Evolutionary conservation across 1,284 basidiomycete species (phyloP).

Genomic region (Stereum hirsutum): DNA sequence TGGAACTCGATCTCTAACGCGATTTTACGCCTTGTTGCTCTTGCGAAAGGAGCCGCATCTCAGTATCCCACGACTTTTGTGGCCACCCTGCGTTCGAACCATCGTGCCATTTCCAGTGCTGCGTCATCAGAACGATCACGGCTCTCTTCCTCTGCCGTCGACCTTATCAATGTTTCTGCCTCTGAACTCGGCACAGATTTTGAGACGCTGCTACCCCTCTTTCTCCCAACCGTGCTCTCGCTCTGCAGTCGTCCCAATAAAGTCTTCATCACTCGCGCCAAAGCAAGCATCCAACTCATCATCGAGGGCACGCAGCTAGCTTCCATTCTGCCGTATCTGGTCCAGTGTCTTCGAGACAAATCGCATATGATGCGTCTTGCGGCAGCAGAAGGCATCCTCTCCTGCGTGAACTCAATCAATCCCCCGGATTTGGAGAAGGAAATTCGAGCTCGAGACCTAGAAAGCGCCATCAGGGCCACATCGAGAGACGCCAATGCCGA

Average conservation of each 20-base stretch:
- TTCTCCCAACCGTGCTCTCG: slow-evolving; percentile 59
- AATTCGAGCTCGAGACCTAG: slow-evolving; percentile 52
- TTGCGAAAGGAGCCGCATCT: slow-evolving; percentile 50
- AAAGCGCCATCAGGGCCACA: slow-evolving; percentile 57
- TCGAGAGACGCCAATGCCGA: slow-evolving; percentile 73
- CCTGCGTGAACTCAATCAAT: slow-evolving; percentile 65
- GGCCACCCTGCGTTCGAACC: slow-evolving; percentile 40
- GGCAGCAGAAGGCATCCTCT: slow-evolving; percentile 53
- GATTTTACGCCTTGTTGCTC: slow-evolving; percentile 39
- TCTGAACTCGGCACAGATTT: slow-evolving; percentile 53
- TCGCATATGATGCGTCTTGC: slow-evolving; percentile 52
- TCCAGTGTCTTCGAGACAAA: slow-evolving; percentile 61
- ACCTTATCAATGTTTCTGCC: slow-evolving; percentile 49
- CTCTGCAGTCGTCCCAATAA: slow-evolving; percentile 77
- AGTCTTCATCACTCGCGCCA: slow-evolving; percentile 62
- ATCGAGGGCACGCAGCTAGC: slow-evolving; percentile 68
- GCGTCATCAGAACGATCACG: slow-evolving; percentile 73
- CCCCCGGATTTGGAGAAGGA: slow-evolving; percentile 69
- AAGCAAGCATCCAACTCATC: slow-evolving; percentile 47
- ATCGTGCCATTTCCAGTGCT: slow-evolving; percentile 47
- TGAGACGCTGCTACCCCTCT: slow-evolving; percentile 58
- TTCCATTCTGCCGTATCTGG: slow-evolving; percentile 52
- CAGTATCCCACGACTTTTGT: slow-evolving; percentile 50
- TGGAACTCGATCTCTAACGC: slow-evolving; percentile 70
- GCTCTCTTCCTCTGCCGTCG: slow-evolving; percentile 64